These are phyloP conservation scores for Fomitopsis pinicola DNA, from an alignment of 1,284 basidiomycete genomes.

Conservation along the genomic window DNA sequence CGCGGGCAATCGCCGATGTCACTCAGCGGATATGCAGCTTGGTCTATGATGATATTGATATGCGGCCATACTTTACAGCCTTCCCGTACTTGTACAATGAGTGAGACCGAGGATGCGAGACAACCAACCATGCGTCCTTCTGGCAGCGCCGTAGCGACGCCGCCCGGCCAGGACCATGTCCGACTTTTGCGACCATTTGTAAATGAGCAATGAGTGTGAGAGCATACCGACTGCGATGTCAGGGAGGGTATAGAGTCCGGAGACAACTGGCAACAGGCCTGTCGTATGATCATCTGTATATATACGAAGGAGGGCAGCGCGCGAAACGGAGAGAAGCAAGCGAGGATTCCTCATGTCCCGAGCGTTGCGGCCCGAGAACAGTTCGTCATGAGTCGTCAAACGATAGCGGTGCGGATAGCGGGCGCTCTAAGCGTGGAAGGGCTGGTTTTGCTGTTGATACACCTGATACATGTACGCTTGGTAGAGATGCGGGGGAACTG, in stretches of 20 bases:
- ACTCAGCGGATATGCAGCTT: constrained; percentile 7
- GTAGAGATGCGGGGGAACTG: constrained; percentile 68
- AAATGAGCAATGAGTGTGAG: constrained; percentile 18
- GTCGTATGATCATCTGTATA: constrained; percentile 15
- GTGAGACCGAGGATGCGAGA: constrained; percentile 28
- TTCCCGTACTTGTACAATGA: constrained; percentile 37
- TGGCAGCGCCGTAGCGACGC: constrained; percentile 26
- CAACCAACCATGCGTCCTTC: constrained; percentile 30
- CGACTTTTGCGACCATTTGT: constrained; percentile 16
- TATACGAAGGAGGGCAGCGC: constrained; percentile 12
- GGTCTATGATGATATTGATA: constrained; percentile 31
- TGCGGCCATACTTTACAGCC: constrained; percentile 35
- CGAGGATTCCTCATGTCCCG: constrained; percentile 19
- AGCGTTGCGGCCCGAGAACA: constrained; percentile 18
- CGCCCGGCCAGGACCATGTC: constrained; percentile 17
- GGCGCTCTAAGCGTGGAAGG: constrained; percentile 61
- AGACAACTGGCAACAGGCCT: constrained; percentile 6
- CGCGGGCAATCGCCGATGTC: background rate
- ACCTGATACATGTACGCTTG: constrained; percentile 79
- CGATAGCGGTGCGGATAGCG: constrained; percentile 19
- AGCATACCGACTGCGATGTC: constrained; percentile 13
- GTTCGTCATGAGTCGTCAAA: constrained; percentile 23
- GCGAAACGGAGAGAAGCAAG: constrained; percentile 9
- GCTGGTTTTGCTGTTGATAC: constrained; percentile 68
- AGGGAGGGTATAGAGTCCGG: constrained; percentile 17